Percentiles rank a stretch among this genome's conserved stretches.
Conservation (phyloP, 164 flowering plant species). For the Berberis thunbergii region DNA sequence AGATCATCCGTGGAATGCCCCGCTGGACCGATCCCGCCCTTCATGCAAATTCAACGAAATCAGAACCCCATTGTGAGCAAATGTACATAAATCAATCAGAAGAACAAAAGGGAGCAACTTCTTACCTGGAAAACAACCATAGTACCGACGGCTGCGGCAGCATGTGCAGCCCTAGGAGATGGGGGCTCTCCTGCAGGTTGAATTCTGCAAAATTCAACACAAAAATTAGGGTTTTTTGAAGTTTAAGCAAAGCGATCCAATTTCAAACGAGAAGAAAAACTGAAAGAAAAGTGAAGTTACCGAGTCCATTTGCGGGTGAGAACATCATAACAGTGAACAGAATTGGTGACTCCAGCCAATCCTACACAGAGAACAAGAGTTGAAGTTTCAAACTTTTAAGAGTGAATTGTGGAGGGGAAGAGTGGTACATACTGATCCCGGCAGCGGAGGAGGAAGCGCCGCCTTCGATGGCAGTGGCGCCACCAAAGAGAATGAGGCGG, state of each 20-base stretch:
- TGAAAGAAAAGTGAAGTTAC: slow-evolving; percentile 15
- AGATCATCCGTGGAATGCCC: slow-evolving; percentile 99
- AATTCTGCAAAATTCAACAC: slow-evolving; percentile 34
- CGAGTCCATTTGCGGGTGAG: slow-evolving; percentile 89
- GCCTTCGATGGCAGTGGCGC: slow-evolving; percentile 94
- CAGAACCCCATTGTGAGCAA: neutral
- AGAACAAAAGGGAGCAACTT: neutral
- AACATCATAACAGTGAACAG: slow-evolving; percentile 81
- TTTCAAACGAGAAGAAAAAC: neutral
- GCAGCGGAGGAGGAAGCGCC: slow-evolving; percentile 59
- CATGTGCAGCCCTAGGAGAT: slow-evolving; percentile 96
- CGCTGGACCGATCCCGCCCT: slow-evolving; percentile 99
- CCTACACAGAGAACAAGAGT: slow-evolving; percentile 32
- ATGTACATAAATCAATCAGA: neutral
- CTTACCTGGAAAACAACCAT: slow-evolving; percentile 99
- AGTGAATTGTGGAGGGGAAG: neutral
- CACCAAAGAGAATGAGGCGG: slow-evolving; percentile 90
- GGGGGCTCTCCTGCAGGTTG: slow-evolving; percentile 94
- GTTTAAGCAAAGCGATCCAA: neutral
- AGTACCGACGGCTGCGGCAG: slow-evolving; percentile 92
- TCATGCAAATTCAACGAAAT: slow-evolving; percentile 13
- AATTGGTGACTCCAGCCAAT: slow-evolving; percentile 88
- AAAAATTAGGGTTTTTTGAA: neutral
- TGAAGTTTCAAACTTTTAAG: neutral
- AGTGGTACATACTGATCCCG: slow-evolving; percentile 51